phyloP scores from a whole-genome alignment of 2,329 filamentous ascomycete genomes.

The Ophiostoma triangulosporum region DNA sequence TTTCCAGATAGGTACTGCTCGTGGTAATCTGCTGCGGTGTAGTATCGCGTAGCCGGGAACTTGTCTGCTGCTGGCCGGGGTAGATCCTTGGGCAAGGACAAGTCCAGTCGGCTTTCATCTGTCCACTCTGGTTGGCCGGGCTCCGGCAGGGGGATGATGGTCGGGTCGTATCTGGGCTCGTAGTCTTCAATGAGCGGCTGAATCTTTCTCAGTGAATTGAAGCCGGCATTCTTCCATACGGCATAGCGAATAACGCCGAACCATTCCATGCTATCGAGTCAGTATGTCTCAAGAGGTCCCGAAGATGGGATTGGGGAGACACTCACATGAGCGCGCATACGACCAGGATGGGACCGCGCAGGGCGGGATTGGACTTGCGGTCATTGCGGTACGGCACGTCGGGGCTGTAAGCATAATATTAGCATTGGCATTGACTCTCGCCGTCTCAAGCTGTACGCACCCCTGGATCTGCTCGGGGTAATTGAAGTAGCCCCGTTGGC shows the following conservation, averaged over 20 bases:
- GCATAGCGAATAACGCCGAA: constrained; percentile 38
- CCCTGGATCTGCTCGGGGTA: constrained; percentile 24
- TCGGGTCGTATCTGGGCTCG: constrained; percentile 33
- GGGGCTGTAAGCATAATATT: constrained; percentile 17
- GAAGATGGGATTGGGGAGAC: neutral
- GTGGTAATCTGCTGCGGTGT: constrained; percentile 32
- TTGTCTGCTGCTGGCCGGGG: constrained; percentile 19
- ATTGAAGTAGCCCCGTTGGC: constrained; percentile 20
- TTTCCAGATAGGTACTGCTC: constrained; percentile 30
- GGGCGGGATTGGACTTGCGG: constrained; percentile 39
- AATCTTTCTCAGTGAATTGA: constrained; percentile 41
- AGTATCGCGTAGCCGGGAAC: constrained; percentile 24
- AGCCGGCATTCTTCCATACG: constrained; percentile 52
- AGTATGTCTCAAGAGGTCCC: neutral
- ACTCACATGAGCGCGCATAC: constrained; percentile 42
- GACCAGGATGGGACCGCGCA: constrained; percentile 40
- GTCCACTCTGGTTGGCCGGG: constrained; percentile 27
- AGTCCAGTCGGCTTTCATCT: constrained; percentile 14
- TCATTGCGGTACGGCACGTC: constrained; percentile 31
- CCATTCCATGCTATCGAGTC: constrained; percentile 34
- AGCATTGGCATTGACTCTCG: too few relatives aligned
- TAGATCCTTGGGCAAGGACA: constrained; percentile 7
- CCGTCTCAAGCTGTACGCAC: too few relatives aligned
- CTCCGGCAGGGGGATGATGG: constrained; percentile 27
- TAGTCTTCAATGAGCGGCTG: constrained; percentile 36